phyloP scores from a whole-genome alignment of 352 stramenopile genomes.

The Phytophthora multivora region DNA sequence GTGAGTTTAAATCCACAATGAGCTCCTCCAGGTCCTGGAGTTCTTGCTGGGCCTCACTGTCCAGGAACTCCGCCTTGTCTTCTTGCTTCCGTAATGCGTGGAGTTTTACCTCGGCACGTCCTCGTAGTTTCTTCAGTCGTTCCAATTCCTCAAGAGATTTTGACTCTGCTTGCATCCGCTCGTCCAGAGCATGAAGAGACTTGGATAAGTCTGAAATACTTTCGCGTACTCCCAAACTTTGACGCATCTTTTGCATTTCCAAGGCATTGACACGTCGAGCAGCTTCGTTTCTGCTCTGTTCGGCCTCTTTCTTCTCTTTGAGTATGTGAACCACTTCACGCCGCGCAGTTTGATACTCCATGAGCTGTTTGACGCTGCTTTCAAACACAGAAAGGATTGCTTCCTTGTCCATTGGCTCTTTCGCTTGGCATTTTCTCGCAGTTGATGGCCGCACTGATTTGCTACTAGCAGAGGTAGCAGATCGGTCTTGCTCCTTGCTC shows the following conservation, averaged over 20 bases:
- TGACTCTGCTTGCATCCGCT: constrained; percentile 65
- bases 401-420: constrained; percentile 15
- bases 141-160: constrained; percentile 69
- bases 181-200: constrained; percentile 61
- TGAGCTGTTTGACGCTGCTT: constrained; percentile 50
- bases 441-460: constrained; percentile 16
- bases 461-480: constrained; percentile 6
- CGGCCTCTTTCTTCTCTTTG: constrained; percentile 66
- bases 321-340: constrained; percentile 67
- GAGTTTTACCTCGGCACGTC: constrained; percentile 74
- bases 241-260: constrained; percentile 85
- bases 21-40: constrained; percentile 72
- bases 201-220: constrained; percentile 78
- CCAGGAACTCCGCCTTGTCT: constrained; percentile 57
- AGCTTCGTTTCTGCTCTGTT: constrained; percentile 63
- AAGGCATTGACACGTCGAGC: constrained; percentile 61
- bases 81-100: constrained; percentile 46
- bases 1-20: constrained; percentile 78
- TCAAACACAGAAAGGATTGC: constrained; percentile 46
- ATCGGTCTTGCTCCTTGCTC: constrained; percentile 7
- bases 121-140: constrained; percentile 69
- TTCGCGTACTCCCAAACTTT: constrained; percentile 70
- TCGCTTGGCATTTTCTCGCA: constrained; percentile 4
- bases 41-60: constrained; percentile 71
- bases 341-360: constrained; percentile 62